Percentiles rank a stretch among this genome's conserved stretches.
These are phyloP conservation scores for Hyaloraphidium curvatum DNA, from an alignment of 192 early-diverging fungal species.

Conservation along the genomic window DNA sequence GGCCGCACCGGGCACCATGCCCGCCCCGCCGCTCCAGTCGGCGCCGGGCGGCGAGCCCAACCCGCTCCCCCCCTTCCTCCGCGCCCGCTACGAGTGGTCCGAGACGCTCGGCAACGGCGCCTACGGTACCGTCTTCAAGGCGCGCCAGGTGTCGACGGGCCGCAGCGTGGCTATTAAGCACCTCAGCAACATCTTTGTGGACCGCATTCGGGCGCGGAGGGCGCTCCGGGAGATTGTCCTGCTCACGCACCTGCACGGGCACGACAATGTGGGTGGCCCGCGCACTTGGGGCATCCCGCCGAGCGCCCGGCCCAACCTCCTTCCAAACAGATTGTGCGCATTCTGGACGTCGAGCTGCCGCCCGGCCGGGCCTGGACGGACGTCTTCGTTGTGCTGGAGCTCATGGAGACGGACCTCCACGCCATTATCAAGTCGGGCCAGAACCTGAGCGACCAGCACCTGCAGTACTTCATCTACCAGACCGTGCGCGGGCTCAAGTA, in stretches of 20 bases:
- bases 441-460: slow-evolving; percentile 19
- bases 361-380: slow-evolving; percentile 22
- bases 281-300: background rate
- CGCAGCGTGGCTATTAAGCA: background rate
- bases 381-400: slow-evolving; percentile 26
- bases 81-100: no score
- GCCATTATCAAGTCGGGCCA: slow-evolving; percentile 17
- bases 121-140: no score
- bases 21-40: no score
- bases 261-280: background rate
- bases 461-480: slow-evolving; percentile 22
- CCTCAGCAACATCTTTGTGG: background rate
- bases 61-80: no score
- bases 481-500: slow-evolving; percentile 38
- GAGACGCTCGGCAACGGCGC: no score
- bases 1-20: no score
- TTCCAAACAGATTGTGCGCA: slow-evolving; percentile 24
- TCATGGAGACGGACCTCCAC: slow-evolving; percentile 18
- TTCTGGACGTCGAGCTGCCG: slow-evolving; percentile 14
- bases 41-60: no score
- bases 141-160: no score
- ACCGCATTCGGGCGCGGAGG: background rate
- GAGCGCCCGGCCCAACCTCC: no score
- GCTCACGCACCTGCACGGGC: background rate
- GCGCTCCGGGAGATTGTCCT: background rate